Evolutionary conservation across 345 rosid species (phyloP).

Genomic region (Euphorbia peplus): DNA sequence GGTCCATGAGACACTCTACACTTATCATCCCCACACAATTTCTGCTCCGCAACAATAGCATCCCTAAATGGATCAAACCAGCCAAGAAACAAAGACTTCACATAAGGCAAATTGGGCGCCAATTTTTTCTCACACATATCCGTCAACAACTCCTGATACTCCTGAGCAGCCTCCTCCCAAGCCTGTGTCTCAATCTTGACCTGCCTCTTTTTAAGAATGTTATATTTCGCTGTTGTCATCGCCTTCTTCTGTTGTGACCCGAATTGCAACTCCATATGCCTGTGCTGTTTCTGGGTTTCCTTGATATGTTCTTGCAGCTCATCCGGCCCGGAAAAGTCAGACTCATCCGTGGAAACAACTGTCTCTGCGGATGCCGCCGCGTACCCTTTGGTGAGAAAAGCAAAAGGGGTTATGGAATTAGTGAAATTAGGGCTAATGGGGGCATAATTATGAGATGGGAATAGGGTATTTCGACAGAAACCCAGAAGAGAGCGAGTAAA

Average conservation of each 20-base stretch:
- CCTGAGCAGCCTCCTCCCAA: constrained; percentile 85
- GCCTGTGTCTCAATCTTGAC: constrained; percentile 87
- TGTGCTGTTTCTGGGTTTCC: constrained; percentile 41
- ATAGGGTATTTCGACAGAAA: constrained; percentile 19
- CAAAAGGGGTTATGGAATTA: constrained; percentile 14
- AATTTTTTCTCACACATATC: constrained; percentile 97
- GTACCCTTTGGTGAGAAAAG: constrained; percentile 32
- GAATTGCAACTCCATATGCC: constrained; percentile 25
- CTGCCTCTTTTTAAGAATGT: constrained; percentile 56
- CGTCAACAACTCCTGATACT: constrained; percentile 69
- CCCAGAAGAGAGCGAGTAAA: constrained; percentile 13
- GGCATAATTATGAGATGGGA: constrained; percentile 22
- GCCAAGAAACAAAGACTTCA: constrained; percentile 82
- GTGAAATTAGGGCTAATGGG: constrained; percentile 17
- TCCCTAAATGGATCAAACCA: constrained; percentile 93
- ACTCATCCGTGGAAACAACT: constrained; percentile 57
- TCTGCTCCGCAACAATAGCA: constrained; percentile 77
- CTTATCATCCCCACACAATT: constrained; percentile 33
- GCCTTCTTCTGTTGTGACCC: constrained; percentile 38
- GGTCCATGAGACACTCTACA: constrained; percentile 44
- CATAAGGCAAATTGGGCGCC: constrained; percentile 87
- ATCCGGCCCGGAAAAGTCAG: constrained; percentile 67
- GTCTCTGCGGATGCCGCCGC: constrained; percentile 61
- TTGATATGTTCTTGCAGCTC: constrained; percentile 55
- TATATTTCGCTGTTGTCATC: constrained; percentile 44